phyloP scores from a whole-genome alignment of 805 yeast species.

The Yarrowia divulgata region DNA sequence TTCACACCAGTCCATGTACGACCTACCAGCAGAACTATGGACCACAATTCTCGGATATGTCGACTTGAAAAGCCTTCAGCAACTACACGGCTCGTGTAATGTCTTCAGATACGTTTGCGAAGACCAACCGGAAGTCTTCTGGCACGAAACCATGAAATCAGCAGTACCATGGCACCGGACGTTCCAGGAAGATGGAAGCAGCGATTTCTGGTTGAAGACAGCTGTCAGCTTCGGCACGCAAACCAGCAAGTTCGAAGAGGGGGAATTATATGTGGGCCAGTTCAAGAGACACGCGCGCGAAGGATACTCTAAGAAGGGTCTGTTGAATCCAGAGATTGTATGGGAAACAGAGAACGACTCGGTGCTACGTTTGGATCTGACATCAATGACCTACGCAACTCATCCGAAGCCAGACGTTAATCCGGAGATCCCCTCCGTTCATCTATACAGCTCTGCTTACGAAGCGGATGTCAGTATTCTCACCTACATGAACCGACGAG shows the following conservation, averaged over 20 bases:
- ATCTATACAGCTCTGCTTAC: neutral
- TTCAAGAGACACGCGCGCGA: neutral
- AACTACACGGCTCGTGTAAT: slow-evolving; percentile 15
- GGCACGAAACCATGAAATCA: neutral
- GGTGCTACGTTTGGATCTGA: neutral
- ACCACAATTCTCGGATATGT: neutral
- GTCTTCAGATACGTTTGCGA: neutral
- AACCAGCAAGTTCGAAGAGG: neutral
- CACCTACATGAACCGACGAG: neutral
- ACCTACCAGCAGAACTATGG: slow-evolving; percentile 38
- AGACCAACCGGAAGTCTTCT: slow-evolving; percentile 13
- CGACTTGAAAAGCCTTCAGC: slow-evolving; percentile 20
- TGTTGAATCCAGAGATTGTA: slow-evolving; percentile 5
- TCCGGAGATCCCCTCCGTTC: neutral
- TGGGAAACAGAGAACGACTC: slow-evolving; percentile 10
- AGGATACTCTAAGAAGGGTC: slow-evolving; percentile 4
- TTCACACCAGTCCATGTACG: slow-evolving; percentile 4
- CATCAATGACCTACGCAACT: neutral
- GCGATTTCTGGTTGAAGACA: slow-evolving; percentile 24
- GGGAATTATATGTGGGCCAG: neutral
- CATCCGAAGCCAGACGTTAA: neutral
- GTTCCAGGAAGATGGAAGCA: neutral
- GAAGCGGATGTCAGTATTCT: slow-evolving; percentile 4
- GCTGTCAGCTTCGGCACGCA: slow-evolving; percentile 10
- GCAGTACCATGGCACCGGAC: slow-evolving; percentile 28